These are phyloP conservation scores for Aspergillus funiculosus DNA, from an alignment of 495 filamentous ascomycete species.

Conservation along the genomic window DNA sequence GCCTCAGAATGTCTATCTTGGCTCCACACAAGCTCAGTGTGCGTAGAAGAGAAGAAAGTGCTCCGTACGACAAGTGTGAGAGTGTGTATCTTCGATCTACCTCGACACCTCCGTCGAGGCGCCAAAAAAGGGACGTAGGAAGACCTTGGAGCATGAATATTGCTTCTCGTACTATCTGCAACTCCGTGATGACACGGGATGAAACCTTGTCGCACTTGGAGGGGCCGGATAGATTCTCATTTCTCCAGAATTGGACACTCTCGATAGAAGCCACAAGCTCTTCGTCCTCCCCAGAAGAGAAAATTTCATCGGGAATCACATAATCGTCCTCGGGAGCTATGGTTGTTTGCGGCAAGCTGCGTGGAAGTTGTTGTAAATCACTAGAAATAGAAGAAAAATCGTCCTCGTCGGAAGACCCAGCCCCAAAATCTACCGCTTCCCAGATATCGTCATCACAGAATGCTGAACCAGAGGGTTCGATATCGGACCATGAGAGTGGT, in stretches of 20 bases:
- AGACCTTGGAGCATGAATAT: constrained; percentile 81
- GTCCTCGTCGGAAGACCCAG: constrained; percentile 54
- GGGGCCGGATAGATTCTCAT: constrained; percentile 27
- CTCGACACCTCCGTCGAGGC: constrained; percentile 34
- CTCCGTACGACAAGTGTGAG: constrained; percentile 32
- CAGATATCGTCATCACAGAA: constrained; percentile 67
- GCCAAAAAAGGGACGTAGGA: constrained; percentile 62
- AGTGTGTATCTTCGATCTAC: constrained; percentile 36
- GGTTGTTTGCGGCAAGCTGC: constrained; percentile 19
- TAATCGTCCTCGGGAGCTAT: constrained; percentile 29
- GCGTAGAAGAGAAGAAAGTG: constrained; percentile 37
- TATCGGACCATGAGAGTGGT: constrained; percentile 65
- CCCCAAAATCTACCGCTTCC: constrained; percentile 68
- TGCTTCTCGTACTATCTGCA: constrained; percentile 69
- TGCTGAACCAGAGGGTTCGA: constrained; percentile 67
- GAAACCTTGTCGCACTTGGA: constrained; percentile 25
- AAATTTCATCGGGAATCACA: constrained; percentile 34
- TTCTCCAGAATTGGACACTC: constrained; percentile 62
- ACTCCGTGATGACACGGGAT: constrained; percentile 57
- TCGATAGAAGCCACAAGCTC: constrained; percentile 44
- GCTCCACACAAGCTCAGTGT: constrained; percentile 41
- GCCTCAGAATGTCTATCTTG: constrained; percentile 43
- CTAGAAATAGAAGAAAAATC: constrained; percentile 35
- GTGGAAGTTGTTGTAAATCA: constrained; percentile 24
- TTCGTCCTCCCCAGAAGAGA: constrained; percentile 30